Conservation (phyloP, 2,329 filamentous ascomycete species). For the Alternaria gansuensis region DNA sequence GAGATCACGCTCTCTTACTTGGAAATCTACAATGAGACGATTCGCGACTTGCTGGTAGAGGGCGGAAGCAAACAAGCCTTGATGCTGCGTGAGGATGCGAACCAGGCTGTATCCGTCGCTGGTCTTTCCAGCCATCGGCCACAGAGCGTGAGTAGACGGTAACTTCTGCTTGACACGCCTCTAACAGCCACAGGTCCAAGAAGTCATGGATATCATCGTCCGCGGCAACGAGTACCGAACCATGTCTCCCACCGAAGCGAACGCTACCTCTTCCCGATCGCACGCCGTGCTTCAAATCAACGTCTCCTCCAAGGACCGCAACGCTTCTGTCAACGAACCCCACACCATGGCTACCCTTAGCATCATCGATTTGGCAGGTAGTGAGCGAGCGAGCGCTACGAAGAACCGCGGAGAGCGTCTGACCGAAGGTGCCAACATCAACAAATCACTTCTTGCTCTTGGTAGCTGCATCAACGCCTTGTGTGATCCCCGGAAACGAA, state of each 20-base stretch:
- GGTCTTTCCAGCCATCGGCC: conserved; percentile 92
- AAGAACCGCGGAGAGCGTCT: conserved; percentile 94
- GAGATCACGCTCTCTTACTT: conserved; percentile 94
- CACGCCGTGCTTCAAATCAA: conserved; percentile 98
- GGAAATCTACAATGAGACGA: conserved; percentile 99
- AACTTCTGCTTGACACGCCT: neutral
- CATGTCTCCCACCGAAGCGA: conserved; percentile 95
- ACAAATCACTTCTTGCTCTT: conserved; percentile 93
- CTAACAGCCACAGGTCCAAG: conserved; percentile 63
- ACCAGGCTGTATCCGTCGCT: conserved; percentile 89
- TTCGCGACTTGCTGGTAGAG: conserved; percentile 90
- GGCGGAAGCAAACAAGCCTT: conserved; percentile 82
- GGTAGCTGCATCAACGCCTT: conserved; percentile 98
- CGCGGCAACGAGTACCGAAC: conserved; percentile 93
- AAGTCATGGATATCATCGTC: conserved; percentile 99
- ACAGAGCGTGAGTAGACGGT: conserved; percentile 70
- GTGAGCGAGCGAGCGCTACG: conserved; percentile 93
- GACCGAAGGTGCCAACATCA: conserved; percentile 97
- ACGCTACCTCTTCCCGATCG: conserved; percentile 95
- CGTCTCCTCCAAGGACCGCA: conserved; percentile 90
- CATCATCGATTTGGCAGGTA: conserved; percentile 96
- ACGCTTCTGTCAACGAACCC: conserved; percentile 89
- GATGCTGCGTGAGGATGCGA: conserved; percentile 93
- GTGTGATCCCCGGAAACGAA: conserved; percentile 88
- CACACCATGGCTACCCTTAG: conserved; percentile 98